Base-by-base conservation (phyloP, 805 yeast genomes). In the Ogataea angusta region DNA sequence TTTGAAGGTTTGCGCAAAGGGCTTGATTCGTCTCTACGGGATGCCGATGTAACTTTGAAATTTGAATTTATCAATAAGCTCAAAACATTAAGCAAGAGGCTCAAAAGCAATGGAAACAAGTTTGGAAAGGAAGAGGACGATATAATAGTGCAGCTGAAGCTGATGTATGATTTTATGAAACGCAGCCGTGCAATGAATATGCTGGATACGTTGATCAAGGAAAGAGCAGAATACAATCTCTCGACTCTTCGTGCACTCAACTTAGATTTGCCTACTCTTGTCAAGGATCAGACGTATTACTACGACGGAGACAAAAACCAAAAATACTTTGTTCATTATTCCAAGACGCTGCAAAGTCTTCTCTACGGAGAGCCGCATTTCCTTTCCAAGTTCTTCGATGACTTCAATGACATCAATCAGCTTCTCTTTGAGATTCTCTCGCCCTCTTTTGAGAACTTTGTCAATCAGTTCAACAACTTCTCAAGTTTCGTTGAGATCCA, bases 1-100 rank as follows among this genome's bases (percentile, higher is more conserved):
- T 87, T 85, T 54, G 76, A 74, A 41, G 93, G 95, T 17, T 75
- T 88, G 5, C 65, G 78, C 30, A 75, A 76, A 23, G 80, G 79
- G 53, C 67, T 85, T 27, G 75, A 74, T 19, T 72, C 69, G 24
- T 63, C 80, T 4, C 73, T 85, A 12, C 69, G 68, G 30, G 72
- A 70, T 43, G 76, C 85, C 27, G 88, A 83, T 46, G 53, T 69
- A 33, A 73, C 73, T 31, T 54, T 86, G 30, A 72, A 72, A 42
- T 57, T 62, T 6, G 73, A 73, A 52, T 76, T 83, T 47, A 67
- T 67, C 18, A 57, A 63, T n/a, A 55, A 69, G n/a, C 46, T 78
- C 16, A 38, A 55, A 53, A 18, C 68, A 66, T 32, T 59, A 53
- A 44, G 68, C 76, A 17, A 68, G 72, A 41, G 34, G 10, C 35